These are phyloP conservation scores for Podospora appendiculata DNA, from an alignment of 495 filamentous ascomycete species.

Conservation along the genomic window DNA sequence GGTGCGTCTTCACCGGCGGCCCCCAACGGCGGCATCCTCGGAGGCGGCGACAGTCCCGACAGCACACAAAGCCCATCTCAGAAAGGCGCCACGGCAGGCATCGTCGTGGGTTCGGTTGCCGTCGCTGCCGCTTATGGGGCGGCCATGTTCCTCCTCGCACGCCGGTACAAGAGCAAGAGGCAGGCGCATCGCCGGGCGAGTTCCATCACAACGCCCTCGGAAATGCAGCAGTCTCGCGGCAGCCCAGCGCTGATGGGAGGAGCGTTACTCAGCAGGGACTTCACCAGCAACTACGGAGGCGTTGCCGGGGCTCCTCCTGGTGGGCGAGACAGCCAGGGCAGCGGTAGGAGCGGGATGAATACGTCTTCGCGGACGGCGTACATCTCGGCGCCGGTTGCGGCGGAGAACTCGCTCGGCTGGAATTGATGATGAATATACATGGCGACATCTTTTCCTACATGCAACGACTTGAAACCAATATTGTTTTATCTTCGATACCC, in stretches of 20 bases:
- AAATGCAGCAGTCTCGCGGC: constrained; percentile 50
- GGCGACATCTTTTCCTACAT: constrained; percentile 16
- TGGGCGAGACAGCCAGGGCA: constrained; percentile 36
- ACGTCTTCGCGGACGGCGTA: constrained; percentile 63
- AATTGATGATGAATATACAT: constrained; percentile 52
- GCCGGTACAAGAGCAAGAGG: constrained; percentile 85
- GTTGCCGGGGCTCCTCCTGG: constrained; percentile 22
- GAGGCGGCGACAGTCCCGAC: constrained; percentile 22
- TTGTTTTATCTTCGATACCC: constrained; percentile 41
- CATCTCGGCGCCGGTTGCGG: constrained; percentile 82
- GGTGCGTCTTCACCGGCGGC: not conserved
- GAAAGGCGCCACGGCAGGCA: constrained; percentile 71
- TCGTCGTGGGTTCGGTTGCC: constrained; percentile 67
- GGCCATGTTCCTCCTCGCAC: constrained; percentile 95
- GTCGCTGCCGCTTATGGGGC: constrained; percentile 90
- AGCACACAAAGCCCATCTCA: constrained; percentile 44
- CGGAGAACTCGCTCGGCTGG: constrained; percentile 97
- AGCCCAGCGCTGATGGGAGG: constrained; percentile 51
- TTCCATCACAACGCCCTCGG: constrained; percentile 49
- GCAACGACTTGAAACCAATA: constrained; percentile 5
- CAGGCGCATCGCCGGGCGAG: constrained; percentile 70
- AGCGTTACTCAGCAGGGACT: constrained; percentile 39
- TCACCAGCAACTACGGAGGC: constrained; percentile 42
- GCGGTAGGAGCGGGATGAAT: constrained; percentile 60
- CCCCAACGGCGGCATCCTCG: constrained; percentile 10